Percentiles rank a stretch among this genome's conserved stretches.
These are phyloP conservation scores for Teunomyces barrocoloradensis DNA, from an alignment of 805 yeast species.

Conservation along the genomic window DNA sequence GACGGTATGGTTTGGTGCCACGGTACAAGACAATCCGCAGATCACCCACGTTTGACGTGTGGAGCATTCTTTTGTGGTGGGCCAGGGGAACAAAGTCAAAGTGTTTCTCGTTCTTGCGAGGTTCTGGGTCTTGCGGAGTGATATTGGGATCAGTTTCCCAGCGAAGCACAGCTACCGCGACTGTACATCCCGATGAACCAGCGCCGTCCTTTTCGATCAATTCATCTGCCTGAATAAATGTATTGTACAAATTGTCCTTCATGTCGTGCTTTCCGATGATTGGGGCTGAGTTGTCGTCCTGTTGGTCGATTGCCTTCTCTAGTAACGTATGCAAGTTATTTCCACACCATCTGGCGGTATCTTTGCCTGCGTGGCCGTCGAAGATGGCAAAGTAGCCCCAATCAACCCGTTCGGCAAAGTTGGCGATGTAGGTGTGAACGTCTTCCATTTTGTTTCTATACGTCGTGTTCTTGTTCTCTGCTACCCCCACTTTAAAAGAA, in stretches of 20 bases:
- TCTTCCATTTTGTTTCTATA: conserved; percentile 94
- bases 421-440: conserved; percentile 88
- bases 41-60: conserved; percentile 96
- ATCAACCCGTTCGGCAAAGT: conserved; percentile 85
- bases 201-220: conserved; percentile 56
- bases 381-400: conserved; percentile 95
- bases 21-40: conserved; percentile 79
- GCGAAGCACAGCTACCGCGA: conserved; percentile 85
- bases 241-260: conserved; percentile 60
- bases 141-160: conserved; percentile 57
- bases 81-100: conserved; percentile 49
- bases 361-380: conserved; percentile 97
- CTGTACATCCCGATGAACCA: conserved; percentile 89
- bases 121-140: not conserved
- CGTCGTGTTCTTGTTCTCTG: conserved; percentile 81
- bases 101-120: conserved; percentile 13
- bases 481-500: conserved; percentile 82
- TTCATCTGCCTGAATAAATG: conserved; percentile 76
- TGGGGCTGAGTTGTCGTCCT: conserved; percentile 16
- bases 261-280: conserved; percentile 42
- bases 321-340: conserved; percentile 71
- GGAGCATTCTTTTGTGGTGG: conserved; percentile 68
- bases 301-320: conserved; percentile 48
- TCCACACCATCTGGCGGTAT: conserved; percentile 94
- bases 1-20: conserved; percentile 68